These are phyloP conservation scores for Saccharomycopsis phalli DNA, from an alignment of 1,139 yeast species.

Conservation along the genomic window DNA sequence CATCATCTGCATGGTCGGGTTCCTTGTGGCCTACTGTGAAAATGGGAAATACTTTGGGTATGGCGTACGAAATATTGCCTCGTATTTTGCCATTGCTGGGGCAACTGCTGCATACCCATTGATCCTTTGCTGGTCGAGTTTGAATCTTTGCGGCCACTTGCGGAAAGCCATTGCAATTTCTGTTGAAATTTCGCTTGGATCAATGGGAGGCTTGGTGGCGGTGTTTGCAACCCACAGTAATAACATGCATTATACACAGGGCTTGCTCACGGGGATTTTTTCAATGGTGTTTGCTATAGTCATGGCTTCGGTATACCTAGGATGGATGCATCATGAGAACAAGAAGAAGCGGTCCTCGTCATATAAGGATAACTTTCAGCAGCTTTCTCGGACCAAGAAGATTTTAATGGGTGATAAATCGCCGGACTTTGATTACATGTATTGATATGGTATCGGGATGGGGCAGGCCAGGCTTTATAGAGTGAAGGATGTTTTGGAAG, in stretches of 20 bases:
- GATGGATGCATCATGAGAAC: slow-evolving; percentile 25
- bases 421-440: slow-evolving; percentile 36
- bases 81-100: slow-evolving; percentile 53
- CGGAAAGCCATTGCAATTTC: slow-evolving; percentile 61
- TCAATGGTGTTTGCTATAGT: slow-evolving; percentile 30
- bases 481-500: too few species aligned
- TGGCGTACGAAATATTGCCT: slow-evolving; percentile 37
- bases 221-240: slow-evolving; percentile 51
- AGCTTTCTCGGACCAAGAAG: slow-evolving; percentile 33
- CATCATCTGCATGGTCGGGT: slow-evolving; percentile 43
- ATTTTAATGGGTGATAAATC: slow-evolving; percentile 40
- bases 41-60: slow-evolving; percentile 34
- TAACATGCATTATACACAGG: slow-evolving; percentile 51
- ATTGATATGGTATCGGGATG: too few species aligned
- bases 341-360: slow-evolving; percentile 27
- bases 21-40: slow-evolving; percentile 40
- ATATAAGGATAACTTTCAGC: slow-evolving; percentile 31
- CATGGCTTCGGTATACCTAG: slow-evolving; percentile 27
- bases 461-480: too few species aligned
- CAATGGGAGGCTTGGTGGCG: slow-evolving; percentile 64
- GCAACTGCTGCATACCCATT: slow-evolving; percentile 61
- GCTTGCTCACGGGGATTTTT: slow-evolving; percentile 37
- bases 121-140: slow-evolving; percentile 56
- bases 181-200: slow-evolving; percentile 65
- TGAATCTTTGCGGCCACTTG: slow-evolving; percentile 58